Percentiles rank a stretch among this genome's conserved stretches.
Evolutionary conservation across 1,284 basidiomycete species (phyloP).

Genomic region (Sanguinoderma infundibulare): DNA sequence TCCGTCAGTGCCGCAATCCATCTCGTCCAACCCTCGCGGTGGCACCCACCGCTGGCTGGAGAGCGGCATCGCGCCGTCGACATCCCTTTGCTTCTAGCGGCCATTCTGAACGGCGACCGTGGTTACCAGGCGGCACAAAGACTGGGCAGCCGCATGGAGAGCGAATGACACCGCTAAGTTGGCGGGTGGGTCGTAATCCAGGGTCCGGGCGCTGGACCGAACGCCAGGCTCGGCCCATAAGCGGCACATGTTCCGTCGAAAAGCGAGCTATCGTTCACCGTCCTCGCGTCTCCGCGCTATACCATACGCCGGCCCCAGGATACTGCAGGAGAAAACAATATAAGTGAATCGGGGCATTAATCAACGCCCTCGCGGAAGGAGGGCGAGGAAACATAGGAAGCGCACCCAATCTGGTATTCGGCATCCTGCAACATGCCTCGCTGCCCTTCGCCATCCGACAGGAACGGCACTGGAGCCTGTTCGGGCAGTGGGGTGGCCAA

Average conservation of each 20-base stretch:
- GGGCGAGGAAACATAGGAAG: constrained; percentile 11
- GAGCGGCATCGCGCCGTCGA: not conserved
- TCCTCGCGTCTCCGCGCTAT: not conserved
- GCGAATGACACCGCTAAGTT: not conserved
- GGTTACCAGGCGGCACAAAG: not conserved
- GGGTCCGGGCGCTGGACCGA: not conserved
- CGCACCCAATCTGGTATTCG: not conserved
- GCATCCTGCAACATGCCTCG: not conserved
- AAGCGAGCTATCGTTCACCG: too few relatives aligned
- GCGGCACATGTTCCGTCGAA: not conserved
- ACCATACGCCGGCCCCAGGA: not conserved
- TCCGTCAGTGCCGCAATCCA: not conserved
- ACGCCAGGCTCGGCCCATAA: not conserved
- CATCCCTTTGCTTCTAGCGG: not conserved
- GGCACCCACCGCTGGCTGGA: not conserved
- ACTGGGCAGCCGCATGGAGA: constrained; percentile 4
- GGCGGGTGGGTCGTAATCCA: not conserved
- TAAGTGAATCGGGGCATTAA: constrained; percentile 9
- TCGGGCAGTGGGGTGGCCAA: not conserved
- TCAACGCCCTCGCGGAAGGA: constrained; percentile 8
- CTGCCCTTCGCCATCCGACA: constrained; percentile 13
- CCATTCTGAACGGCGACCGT: not conserved
- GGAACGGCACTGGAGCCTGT: constrained; percentile 7
- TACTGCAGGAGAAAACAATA: not conserved
- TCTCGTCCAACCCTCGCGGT: not conserved